A percentile compares a stretch with the other conserved stretches of the same genome.
These are phyloP conservation scores for Pseudomicrostroma phylloplanum DNA, from an alignment of 1,284 basidiomycete genomes.

Conservation along the genomic window DNA sequence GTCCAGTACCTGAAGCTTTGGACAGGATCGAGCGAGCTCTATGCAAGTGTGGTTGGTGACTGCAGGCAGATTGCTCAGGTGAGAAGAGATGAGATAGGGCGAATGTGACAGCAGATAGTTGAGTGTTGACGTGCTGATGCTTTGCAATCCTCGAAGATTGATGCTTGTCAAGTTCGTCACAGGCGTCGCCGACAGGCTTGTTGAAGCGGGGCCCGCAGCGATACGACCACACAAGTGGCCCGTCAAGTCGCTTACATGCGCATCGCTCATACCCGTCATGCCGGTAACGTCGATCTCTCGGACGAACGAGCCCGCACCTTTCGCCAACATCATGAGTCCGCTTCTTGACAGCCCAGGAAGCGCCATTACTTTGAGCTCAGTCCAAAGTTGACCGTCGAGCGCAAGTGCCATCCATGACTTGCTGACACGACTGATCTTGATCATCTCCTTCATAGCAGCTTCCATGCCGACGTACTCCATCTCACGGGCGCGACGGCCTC, in stretches of 20 bases:
- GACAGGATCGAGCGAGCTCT: constrained; percentile 60
- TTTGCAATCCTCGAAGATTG: constrained; percentile 8
- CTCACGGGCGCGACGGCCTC: neutral
- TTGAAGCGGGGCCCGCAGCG: too few relatives aligned
- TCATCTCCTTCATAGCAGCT: constrained; percentile 9
- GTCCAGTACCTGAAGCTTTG: constrained; percentile 62
- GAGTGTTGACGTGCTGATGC: constrained; percentile 62
- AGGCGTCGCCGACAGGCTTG: neutral
- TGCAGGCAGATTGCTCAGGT: constrained; percentile 63
- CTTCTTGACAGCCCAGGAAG: neutral
- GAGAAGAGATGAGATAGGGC: constrained; percentile 60
- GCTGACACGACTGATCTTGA: constrained; percentile 5
- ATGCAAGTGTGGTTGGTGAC: constrained; percentile 69
- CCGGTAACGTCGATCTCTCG: constrained; percentile 2
- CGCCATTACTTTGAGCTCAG: neutral
- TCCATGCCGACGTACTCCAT: neutral
- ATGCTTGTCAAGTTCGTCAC: constrained; percentile 4
- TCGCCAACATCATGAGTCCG: neutral
- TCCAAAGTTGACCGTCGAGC: constrained; percentile 14
- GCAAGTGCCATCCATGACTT: constrained; percentile 9
- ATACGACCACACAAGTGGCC: neutral
- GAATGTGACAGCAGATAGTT: constrained; percentile 67
- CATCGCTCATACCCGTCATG: neutral
- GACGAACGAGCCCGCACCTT: constrained; percentile 9
- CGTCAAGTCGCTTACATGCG: neutral